phyloP scores from a whole-genome alignment of 2,329 filamentous ascomycete genomes.

The Cladosporium oxysporum region DNA sequence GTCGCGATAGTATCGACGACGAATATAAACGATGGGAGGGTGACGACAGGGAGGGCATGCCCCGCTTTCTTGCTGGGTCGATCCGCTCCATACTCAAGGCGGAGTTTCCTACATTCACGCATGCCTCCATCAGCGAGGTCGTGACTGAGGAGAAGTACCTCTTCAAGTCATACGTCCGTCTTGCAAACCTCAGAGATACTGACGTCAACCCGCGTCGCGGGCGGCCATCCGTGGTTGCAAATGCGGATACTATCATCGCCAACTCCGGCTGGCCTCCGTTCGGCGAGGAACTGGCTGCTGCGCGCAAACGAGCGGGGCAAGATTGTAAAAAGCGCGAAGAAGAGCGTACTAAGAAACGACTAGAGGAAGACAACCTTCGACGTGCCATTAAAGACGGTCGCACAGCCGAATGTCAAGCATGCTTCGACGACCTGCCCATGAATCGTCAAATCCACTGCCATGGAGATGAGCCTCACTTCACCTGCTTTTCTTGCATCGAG shows the following conservation, averaged over 20 bases:
- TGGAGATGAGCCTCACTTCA: conserved; percentile 61
- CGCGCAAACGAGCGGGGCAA: conserved; percentile 31
- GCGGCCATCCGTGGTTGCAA: conserved; percentile 24
- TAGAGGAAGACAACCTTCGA: conserved; percentile 41
- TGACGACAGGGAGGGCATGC: conserved; percentile 24
- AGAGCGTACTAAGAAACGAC: conserved; percentile 27
- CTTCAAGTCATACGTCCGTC: conserved; percentile 40
- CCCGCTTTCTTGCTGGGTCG: conserved; percentile 22
- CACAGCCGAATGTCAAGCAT: conserved; percentile 65
- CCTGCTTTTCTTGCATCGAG: conserved; percentile 68
- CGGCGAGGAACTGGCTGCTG: conserved; percentile 38
- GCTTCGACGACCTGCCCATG: conserved; percentile 65
- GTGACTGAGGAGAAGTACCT: conserved; percentile 38
- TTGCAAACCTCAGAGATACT: conserved; percentile 34
- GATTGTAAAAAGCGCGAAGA: conserved; percentile 26
- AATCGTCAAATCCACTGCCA: conserved; percentile 71
- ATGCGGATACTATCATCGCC: conserved; percentile 29
- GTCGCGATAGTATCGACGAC: conserved; percentile 29
- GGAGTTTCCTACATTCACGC: conserved; percentile 43
- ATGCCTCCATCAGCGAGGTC: conserved; percentile 38
- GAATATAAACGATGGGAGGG: conserved; percentile 30
- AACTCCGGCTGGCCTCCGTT: conserved; percentile 27
- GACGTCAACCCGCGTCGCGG: conserved; percentile 23
- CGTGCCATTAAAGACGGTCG: conserved; percentile 46
- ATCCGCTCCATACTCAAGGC: conserved; percentile 41